Percentiles rank a stretch among this genome's conserved stretches.
These are phyloP conservation scores for Mangifera indica DNA, from an alignment of 345 rosid species.

Conservation along the genomic window DNA sequence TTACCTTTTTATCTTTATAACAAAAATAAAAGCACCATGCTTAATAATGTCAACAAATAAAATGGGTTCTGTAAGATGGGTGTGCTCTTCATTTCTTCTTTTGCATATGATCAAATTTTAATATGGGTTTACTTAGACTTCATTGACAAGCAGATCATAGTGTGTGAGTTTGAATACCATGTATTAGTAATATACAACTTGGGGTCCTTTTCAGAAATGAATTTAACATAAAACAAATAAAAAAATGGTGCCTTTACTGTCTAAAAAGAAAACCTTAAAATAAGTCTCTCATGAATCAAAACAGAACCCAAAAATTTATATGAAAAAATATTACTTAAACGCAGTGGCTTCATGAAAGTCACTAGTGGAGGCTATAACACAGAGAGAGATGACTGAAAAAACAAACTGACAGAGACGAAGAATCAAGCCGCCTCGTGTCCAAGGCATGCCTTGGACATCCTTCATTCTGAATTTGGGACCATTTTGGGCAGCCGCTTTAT, in stretches of 20 bases:
- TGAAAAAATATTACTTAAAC: conserved; percentile 46
- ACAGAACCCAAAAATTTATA: background rate
- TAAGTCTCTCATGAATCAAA: background rate
- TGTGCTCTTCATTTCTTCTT: background rate
- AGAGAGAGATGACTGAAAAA: conserved; percentile 54
- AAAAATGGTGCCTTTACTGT: background rate
- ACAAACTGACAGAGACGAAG: conserved; percentile 61
- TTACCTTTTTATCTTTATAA: background rate
- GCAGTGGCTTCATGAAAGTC: conserved; percentile 72
- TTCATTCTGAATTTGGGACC: conserved; percentile 66
- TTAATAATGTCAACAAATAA: too few species aligned
- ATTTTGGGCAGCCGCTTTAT: conserved; percentile 40
- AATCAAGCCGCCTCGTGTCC: conserved; percentile 70
- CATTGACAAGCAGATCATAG: background rate
- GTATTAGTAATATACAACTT: background rate
- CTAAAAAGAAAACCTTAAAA: background rate
- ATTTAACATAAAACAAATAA: background rate
- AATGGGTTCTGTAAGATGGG: too few species aligned
- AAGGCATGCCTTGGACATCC: conserved; percentile 80
- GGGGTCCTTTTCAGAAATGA: background rate
- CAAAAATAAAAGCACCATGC: background rate
- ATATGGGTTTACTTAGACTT: background rate
- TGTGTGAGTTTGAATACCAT: background rate
- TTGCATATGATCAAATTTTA: background rate
- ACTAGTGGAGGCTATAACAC: conserved; percentile 65